A percentile compares a stretch with the other conserved stretches of the same genome.
These are phyloP conservation scores for Tripterygium wilfordii DNA, from an alignment of 177 flowering plant species.

Conservation along the genomic window DNA sequence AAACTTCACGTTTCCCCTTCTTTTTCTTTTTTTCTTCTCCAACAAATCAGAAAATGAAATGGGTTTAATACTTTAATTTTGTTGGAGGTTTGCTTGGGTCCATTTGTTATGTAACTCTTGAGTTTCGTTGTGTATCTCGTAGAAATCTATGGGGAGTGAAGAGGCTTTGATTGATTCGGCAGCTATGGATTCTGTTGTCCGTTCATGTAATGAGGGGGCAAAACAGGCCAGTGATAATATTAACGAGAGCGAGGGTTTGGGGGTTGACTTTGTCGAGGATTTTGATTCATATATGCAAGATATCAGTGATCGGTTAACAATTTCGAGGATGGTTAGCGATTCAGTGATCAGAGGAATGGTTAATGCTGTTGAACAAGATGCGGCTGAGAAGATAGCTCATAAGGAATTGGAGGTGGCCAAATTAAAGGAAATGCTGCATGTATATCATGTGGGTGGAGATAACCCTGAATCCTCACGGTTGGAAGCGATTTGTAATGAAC, in stretches of 20 bases:
- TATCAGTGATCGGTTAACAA: conserved; percentile 47
- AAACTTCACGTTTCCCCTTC: no score
- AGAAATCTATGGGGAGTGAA: background rate
- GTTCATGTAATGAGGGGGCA: conserved; percentile 13
- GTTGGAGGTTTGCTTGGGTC: no score
- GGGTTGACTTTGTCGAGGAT: conserved; percentile 45
- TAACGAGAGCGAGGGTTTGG: conserved; percentile 29
- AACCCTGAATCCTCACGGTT: conserved; percentile 8
- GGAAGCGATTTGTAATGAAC: background rate
- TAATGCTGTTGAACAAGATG: conserved; percentile 61
- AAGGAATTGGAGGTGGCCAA: conserved; percentile 51
- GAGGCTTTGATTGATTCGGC: conserved; percentile 5
- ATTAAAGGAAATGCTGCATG: conserved; percentile 34
- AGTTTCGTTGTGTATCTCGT: background rate
- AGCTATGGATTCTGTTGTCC: conserved; percentile 4
- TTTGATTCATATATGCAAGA: conserved; percentile 72
- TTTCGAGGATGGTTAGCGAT: conserved; percentile 85
- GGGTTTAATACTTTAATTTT: no score
- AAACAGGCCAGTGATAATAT: conserved; percentile 11
- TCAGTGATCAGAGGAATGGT: conserved; percentile 78
- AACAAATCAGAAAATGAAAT: no score
- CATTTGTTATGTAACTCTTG: no score
- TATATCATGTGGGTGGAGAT: conserved; percentile 18
- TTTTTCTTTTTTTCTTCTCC: no score
- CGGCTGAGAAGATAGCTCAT: conserved; percentile 41